These are phyloP conservation scores for Ganoderma sinense DNA, from an alignment of 1,284 basidiomycete genomes.

Conservation along the genomic window DNA sequence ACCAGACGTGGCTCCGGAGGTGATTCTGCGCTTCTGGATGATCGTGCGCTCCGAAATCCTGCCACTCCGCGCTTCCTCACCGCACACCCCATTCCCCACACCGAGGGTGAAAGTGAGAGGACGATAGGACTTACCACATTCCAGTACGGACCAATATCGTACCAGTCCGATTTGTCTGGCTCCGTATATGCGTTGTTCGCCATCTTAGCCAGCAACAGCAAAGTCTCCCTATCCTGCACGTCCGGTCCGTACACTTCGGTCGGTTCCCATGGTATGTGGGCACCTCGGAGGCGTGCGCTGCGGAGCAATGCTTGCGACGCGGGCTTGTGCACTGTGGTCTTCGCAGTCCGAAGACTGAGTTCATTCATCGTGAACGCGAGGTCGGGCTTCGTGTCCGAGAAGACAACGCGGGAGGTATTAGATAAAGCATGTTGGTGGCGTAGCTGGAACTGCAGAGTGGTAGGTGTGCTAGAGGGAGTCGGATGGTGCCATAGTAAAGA, in stretches of 20 bases:
- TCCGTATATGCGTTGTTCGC: constrained; percentile 80
- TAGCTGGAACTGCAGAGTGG: constrained; percentile 59
- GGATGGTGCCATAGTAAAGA: constrained; percentile 27
- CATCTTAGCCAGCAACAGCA: constrained; percentile 93
- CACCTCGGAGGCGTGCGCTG: constrained; percentile 49
- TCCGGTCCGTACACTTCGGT: constrained; percentile 70
- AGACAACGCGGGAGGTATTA: constrained; percentile 29
- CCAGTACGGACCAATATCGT: constrained; percentile 74
- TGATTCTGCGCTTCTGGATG: too few species aligned
- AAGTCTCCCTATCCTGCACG: constrained; percentile 78
- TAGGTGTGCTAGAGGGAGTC: constrained; percentile 5
- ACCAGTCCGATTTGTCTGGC: constrained; percentile 75
- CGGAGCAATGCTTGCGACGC: constrained; percentile 53
- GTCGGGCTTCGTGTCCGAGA: constrained; percentile 28
- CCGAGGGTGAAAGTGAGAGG: too few species aligned
- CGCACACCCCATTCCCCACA: too few species aligned
- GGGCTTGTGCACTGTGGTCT: constrained; percentile 40
- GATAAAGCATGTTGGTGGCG: constrained; percentile 68
- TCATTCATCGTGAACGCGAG: constrained; percentile 6
- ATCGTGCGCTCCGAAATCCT: too few species aligned
- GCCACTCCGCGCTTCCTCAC: too few species aligned
- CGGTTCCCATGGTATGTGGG: constrained; percentile 63
- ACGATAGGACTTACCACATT: constrained; percentile 55
- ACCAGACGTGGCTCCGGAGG: too few species aligned
- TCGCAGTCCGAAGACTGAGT: constrained; percentile 15